Conservation (phyloP, 2,329 filamentous ascomycete species). For the Alternaria triticina region DNA sequence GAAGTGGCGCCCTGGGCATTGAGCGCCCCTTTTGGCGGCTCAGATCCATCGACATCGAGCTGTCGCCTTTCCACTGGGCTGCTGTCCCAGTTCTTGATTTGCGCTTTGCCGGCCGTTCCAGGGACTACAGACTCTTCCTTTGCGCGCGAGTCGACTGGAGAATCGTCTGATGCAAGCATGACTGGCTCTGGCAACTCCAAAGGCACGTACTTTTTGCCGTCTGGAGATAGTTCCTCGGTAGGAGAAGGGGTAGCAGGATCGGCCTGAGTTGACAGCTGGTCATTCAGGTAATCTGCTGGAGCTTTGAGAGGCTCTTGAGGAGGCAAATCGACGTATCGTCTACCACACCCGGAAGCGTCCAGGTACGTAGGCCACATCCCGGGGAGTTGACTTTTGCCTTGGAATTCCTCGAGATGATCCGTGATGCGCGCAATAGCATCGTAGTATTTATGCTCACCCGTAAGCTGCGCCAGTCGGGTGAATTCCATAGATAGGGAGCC, state of each 20-base stretch:
- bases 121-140: slow-evolving; percentile 7
- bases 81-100: slow-evolving; percentile 32
- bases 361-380: slow-evolving; percentile 58
- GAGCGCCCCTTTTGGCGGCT: slow-evolving; percentile 13
- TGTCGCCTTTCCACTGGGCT: slow-evolving; percentile 28
- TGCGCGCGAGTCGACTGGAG: slow-evolving; percentile 5
- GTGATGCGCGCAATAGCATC: slow-evolving; percentile 57
- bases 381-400: slow-evolving; percentile 53
- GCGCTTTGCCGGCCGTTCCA: slow-evolving; percentile 17
- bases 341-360: slow-evolving; percentile 51
- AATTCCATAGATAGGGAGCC: slow-evolving; percentile 58
- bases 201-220: slow-evolving; percentile 43
- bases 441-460: slow-evolving; percentile 55
- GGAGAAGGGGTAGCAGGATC: slow-evolving; percentile 13
- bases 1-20: slow-evolving; percentile 2
- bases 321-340: slow-evolving; percentile 30
- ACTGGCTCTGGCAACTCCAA: slow-evolving; percentile 39
- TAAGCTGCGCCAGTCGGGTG: slow-evolving; percentile 55
- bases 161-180: slow-evolving; percentile 27
- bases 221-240: slow-evolving; percentile 31
- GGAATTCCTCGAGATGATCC: slow-evolving; percentile 51
- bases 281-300: slow-evolving; percentile 12
- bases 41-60: slow-evolving; percentile 27
- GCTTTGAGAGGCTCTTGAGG: slow-evolving; percentile 30
- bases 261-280: neutral